Evolutionary conservation across 1,284 basidiomycete species (phyloP), one percentile per base, ranked within the genome.

Genomic region (Leucoagaricus sp.): DNA sequence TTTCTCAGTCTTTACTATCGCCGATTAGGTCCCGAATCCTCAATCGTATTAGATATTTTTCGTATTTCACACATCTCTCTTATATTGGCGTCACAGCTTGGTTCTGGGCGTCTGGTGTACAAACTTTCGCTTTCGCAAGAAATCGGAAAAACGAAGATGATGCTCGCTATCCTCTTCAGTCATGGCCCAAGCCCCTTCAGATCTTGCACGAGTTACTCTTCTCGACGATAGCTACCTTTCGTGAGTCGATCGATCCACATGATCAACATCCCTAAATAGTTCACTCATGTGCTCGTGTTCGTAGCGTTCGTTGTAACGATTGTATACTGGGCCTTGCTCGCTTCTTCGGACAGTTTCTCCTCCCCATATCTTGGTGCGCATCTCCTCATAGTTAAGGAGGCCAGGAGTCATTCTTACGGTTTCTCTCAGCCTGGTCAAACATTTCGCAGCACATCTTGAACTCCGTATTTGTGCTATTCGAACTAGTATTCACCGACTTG

Each of bases 381-480:
- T 8, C 21, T 26, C 25, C 12, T 40, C 21, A 10, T 6, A 15
- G 31, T 44, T 8, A 15, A 9, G 28, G 28, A 31, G 7, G 4
- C 12, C 15, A 28, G 12, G 7, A 48, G 4, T 23, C 29, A 28
- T 31, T 17, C 26, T 29, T n/a, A n/a, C n/a, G 1, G 15, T 15
- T 26, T 23, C 10, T 26, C 17, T 25, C 62, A 82, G 85, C 76
- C 2, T 91, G 83, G 80, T 65, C 68, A 13, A 86, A 86, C 65
- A 72, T 86, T 45, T 83, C 86, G 21, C 66, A 81, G 9, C 89
- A 91, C 63, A 77, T 76, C 0, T 67, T 91, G 59, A 91, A 91
- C 69, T 69, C 75, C 23, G 71, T 65, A 1, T 82, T 86, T 63
- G 80, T 78, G 0, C 65, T 86, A 13, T 76, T 84, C 63, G 89